Base-by-base conservation (phyloP, 1,139 yeast genomes). In the Zygosaccharomyces pseudobailii region DNA sequence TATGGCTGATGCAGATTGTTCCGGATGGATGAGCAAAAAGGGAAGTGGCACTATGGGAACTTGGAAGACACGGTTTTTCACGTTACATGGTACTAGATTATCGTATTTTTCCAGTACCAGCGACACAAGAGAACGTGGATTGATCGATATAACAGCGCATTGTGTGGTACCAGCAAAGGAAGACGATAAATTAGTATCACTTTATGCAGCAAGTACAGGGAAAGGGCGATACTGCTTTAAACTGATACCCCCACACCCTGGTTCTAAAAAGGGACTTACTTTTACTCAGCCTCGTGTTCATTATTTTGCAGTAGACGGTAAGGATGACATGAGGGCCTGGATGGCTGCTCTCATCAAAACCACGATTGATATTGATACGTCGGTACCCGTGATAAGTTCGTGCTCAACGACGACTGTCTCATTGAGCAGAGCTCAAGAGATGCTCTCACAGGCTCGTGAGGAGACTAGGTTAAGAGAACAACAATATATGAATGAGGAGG, bases 221-320 rank as follows among this genome's bases (percentile, higher is more conserved):
- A 86, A 87, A 46, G 97, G 97, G 17, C 75, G 95, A 40, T 87
- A 81, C 63, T 89, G 97, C 62, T 92, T 92, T 72, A 92, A 92
- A 66, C 67, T 92, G 13, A 82, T 90, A 2, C 99, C 99, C 4
- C 99, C 99, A 0, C 96, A 95, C 1, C 98, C 98, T 0, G 99
- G 99, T 0, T 87, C 92, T 52, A 83, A 84, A 56, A 92, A 90
- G 68, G 97, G 97, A 0, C 78, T 92, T 48, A 90, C 96, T 0
- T 94, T 94, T 64, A 94, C 99, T 0, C 96, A 90, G 57, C 98
- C 96, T 30, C 87, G 89, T 57, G 87, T 90, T 3, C 98, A 92
- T 62, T 92, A 84, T 66, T 94, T 92, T 74, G 97, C 97, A 0
- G 97, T 90, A 32, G 97, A 92, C 48, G 77, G 88, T 1, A 80